Evolutionary conservation across 2,329 filamentous ascomycete genomes (phyloP).

Genomic region (Aureobasidium sp.): DNA sequence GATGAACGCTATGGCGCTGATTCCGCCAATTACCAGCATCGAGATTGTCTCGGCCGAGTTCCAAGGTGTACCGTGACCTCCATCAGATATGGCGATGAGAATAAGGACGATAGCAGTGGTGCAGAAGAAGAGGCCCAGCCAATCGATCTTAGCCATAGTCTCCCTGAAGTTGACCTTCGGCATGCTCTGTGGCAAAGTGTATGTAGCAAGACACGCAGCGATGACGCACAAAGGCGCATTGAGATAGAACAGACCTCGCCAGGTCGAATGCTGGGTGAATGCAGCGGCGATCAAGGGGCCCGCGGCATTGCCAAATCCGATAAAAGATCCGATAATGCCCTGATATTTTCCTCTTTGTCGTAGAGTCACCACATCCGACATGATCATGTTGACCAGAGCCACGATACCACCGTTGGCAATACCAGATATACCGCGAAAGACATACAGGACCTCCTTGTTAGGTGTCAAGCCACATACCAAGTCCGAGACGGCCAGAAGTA

Average conservation of each 20-base stretch:
- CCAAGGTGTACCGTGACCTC: slow-evolving; percentile 52
- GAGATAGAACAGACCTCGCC: slow-evolving; percentile 28
- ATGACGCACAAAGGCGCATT: slow-evolving; percentile 40
- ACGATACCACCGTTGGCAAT: slow-evolving; percentile 22
- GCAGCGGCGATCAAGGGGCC: slow-evolving; percentile 48
- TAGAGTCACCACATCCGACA: slow-evolving; percentile 23
- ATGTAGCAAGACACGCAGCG: slow-evolving; percentile 37
- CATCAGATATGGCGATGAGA: slow-evolving; percentile 43
- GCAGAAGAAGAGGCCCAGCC: slow-evolving; percentile 41
- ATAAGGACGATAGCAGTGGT: slow-evolving; percentile 40
- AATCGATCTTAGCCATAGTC: slow-evolving; percentile 46
- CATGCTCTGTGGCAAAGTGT: slow-evolving; percentile 48
- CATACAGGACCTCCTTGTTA: slow-evolving; percentile 30
- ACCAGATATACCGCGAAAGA: slow-evolving; percentile 21
- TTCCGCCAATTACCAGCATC: slow-evolving; percentile 45
- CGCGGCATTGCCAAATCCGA: slow-evolving; percentile 47
- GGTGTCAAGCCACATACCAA: slow-evolving; percentile 49
- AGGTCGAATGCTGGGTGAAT: slow-evolving; percentile 28
- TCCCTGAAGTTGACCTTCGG: slow-evolving; percentile 44
- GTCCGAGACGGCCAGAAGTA: slow-evolving; percentile 48
- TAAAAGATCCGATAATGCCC: slow-evolving; percentile 18
- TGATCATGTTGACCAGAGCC: slow-evolving; percentile 25
- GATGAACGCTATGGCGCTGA: slow-evolving; percentile 42
- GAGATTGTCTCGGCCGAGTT: slow-evolving; percentile 46
- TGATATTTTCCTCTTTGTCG: slow-evolving; percentile 17